phyloP scores from a whole-genome alignment of 1,284 basidiomycete genomes.

The Phellopilus nigrolimitatus region DNA sequence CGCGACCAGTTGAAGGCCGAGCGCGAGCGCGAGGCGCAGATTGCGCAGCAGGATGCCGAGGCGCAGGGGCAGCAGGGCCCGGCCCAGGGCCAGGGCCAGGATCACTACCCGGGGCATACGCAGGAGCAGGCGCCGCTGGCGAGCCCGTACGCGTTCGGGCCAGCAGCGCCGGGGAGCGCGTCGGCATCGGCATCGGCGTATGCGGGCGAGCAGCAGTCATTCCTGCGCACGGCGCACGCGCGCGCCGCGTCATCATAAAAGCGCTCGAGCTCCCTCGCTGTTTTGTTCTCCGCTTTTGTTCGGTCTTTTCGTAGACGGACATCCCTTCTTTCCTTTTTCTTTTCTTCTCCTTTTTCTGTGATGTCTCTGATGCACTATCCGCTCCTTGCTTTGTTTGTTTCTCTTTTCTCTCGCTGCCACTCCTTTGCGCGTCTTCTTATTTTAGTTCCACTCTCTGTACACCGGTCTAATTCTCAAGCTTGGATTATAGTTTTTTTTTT shows the following conservation, averaged over 20 bases:
- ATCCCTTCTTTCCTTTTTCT: not conserved
- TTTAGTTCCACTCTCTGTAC: too few relatives aligned
- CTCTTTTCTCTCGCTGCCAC: not conserved
- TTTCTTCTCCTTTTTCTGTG: not conserved
- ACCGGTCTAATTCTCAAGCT: too few relatives aligned
- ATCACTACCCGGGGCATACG: not conserved
- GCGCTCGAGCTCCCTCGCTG: not conserved
- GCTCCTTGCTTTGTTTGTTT: not conserved
- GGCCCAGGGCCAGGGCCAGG: constrained; percentile 3
- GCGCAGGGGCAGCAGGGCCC: not conserved
- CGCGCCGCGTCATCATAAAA: not conserved
- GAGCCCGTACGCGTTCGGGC: not conserved
- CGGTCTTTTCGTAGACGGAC: not conserved
- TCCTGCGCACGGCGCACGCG: not conserved
- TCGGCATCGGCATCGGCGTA: not conserved
- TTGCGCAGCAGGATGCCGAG: not conserved
- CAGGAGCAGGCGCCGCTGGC: constrained; percentile 4
- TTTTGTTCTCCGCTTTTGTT: not conserved
- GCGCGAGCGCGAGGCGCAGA: constrained; percentile 8
- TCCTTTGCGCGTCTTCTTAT: not conserved
- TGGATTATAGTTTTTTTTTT: not conserved
- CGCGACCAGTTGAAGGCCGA: constrained; percentile 21
- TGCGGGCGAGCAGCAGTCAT: constrained; percentile 6
- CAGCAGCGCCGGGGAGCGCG: not conserved
- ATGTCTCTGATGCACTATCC: not conserved